Base-by-base conservation (phyloP, 306 rosid species). In the Vigna radiata region DNA sequence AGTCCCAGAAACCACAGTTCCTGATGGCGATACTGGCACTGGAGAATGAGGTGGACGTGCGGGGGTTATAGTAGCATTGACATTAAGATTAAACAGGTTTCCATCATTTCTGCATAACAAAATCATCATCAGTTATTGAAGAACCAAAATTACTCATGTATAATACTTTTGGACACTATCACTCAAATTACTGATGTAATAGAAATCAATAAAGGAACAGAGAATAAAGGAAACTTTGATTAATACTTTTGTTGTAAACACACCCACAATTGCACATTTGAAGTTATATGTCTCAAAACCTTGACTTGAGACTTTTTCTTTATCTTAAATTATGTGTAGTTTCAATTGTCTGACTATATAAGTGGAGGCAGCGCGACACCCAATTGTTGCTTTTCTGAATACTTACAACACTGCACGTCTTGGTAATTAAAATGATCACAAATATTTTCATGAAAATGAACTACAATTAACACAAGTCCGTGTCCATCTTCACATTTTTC, bases 91-190 rank as follows among this genome's bases (percentile, higher is more conserved):
- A 73, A 91, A 91, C 14, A 70, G 97, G 80, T 94, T 91, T 85
- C 98, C 98, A 82, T 87, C 93, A 62, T 78, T 87, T 73, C 98
- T 94, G 98, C 85, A 84, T 23, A 48, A 59, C 19, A 67, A 78
- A 54, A 77, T 43, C 73, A 66, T 49, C 56, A 73, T 76, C 78
- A 46, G 61, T 61, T 70, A 79, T 62, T 39, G 79, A 59, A 77
- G 70, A 48, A 33, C 59, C 79, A 72, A 75, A 70, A 19, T 18
- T 44, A 60, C 49, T 59, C 8, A 44, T 36, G 58, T 9, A 65
- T 39, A 64, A 68, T 44, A 75, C 44, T 41, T 41, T 41, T 41
- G 4, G 4, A 41, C 13, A 41, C 4, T 60, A 62, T 59, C 59
- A 52, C 58, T 60, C 25, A 61, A 3, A 53, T 65, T 81, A 10